phyloP scores from a whole-genome alignment of 1,284 basidiomycete genomes.

The Fereydounia khargensis region DNA sequence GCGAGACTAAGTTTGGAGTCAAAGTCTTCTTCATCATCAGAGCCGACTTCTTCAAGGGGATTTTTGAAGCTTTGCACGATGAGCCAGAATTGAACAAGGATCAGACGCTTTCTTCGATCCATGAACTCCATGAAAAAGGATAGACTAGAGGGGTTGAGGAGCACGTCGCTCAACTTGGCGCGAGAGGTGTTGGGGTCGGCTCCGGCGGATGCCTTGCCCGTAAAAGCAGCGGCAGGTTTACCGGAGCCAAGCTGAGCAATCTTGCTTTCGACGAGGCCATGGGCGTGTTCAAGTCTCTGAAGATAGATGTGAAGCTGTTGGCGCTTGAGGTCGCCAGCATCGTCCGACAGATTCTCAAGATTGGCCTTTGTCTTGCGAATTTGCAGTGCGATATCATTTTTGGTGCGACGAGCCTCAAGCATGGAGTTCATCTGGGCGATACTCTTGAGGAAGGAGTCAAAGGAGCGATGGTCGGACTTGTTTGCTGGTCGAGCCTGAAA shows the following conservation, averaged over 20 bases:
- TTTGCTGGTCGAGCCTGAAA: slow-evolving; percentile 10
- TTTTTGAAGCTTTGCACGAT: slow-evolving; percentile 96
- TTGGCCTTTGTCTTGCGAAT: slow-evolving; percentile 37
- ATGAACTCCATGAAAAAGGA: slow-evolving; percentile 98
- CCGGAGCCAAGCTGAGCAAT: slow-evolving; percentile 70
- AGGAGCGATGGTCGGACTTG: slow-evolving; percentile 25
- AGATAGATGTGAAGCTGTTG: slow-evolving; percentile 67
- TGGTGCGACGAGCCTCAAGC: slow-evolving; percentile 33
- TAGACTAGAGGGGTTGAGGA: slow-evolving; percentile 80
- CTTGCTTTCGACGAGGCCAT: slow-evolving; percentile 77
- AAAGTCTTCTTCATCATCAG: slow-evolving; percentile 21
- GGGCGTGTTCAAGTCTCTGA: slow-evolving; percentile 81
- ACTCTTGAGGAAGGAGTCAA: slow-evolving; percentile 26
- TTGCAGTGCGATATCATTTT: slow-evolving; percentile 37
- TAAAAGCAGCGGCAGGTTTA: slow-evolving; percentile 10
- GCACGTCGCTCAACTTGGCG: slow-evolving; percentile 63
- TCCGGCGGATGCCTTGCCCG: slow-evolving; percentile 14
- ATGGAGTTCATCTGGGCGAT: slow-evolving; percentile 22
- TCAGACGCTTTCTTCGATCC: slow-evolving; percentile 79
- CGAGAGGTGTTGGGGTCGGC: slow-evolving; percentile 26
- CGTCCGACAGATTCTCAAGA: slow-evolving; percentile 15
- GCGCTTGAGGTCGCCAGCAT: slow-evolving; percentile 7
- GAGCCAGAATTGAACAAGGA: slow-evolving; percentile 93
- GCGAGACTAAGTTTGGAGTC: slow-evolving; percentile 49
- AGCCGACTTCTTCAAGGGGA: slow-evolving; percentile 68